phyloP scores from a whole-genome alignment of 2,329 filamentous ascomycete genomes.

The Zasmidium citrigriseum region DNA sequence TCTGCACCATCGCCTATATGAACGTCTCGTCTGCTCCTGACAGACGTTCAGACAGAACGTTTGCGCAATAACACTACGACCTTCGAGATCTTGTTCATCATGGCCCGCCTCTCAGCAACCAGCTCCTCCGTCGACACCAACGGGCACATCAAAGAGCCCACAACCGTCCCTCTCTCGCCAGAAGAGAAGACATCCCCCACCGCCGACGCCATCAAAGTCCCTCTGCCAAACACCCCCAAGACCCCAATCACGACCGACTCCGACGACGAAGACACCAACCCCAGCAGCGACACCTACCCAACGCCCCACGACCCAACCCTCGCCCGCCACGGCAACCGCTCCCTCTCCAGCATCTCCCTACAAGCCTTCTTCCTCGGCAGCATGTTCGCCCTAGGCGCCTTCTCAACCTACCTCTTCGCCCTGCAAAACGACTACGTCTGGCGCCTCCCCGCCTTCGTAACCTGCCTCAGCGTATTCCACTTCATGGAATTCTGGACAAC shows the following conservation, averaged over 20 bases:
- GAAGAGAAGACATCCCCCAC: background rate
- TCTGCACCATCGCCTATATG: background rate
- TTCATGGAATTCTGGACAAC: slow-evolving; percentile 96
- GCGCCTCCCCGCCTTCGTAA: slow-evolving; percentile 65
- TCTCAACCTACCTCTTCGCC: slow-evolving; percentile 28
- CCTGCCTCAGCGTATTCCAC: slow-evolving; percentile 77
- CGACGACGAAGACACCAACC: slow-evolving; percentile 9
- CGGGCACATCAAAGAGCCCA: slow-evolving; percentile 1
- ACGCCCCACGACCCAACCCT: slow-evolving; percentile 35
- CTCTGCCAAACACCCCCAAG: background rate
- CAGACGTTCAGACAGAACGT: background rate
- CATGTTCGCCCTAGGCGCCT: slow-evolving; percentile 36
- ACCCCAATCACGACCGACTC: slow-evolving; percentile 17
- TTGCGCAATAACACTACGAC: slow-evolving; percentile 1
- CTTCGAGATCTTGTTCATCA: slow-evolving; percentile 15
- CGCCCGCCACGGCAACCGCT: slow-evolving; percentile 45
- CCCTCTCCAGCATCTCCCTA: slow-evolving; percentile 48
- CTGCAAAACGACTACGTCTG: slow-evolving; percentile 41
- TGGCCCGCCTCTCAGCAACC: slow-evolving; percentile 29
- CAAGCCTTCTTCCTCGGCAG: slow-evolving; percentile 49
- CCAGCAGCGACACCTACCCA: slow-evolving; percentile 6
- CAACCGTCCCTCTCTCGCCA: background rate
- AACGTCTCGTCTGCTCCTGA: background rate
- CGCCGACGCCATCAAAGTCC: background rate
- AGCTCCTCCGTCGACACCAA: slow-evolving; percentile 16